Percentiles rank a stretch among this genome's conserved stretches.
phyloP scores from a whole-genome alignment of 2,329 filamentous ascomycete species.

The Neonectria coccinea region DNA sequence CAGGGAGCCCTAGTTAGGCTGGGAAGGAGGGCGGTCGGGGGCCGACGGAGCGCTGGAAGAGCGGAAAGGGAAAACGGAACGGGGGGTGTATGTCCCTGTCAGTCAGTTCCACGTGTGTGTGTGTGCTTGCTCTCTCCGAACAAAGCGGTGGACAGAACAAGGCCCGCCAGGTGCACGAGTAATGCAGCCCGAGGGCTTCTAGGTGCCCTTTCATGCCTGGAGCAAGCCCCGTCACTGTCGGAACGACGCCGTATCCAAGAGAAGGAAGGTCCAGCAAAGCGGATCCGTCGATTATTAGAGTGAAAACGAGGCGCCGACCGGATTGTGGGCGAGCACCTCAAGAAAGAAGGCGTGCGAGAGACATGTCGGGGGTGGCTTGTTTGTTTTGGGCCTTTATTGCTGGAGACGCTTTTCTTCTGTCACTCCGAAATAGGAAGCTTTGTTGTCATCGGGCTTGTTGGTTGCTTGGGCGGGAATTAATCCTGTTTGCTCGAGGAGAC shows the following conservation, averaged over 20 bases:
- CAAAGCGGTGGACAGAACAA: slow-evolving; percentile 19
- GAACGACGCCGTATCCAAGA: slow-evolving; percentile 7
- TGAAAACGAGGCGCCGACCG: background rate
- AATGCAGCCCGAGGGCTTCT: slow-evolving; percentile 18
- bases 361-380: background rate
- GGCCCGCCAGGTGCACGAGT: slow-evolving; percentile 14
- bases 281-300: slow-evolving; percentile 14
- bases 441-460: slow-evolving; percentile 4
- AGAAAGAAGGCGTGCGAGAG: background rate
- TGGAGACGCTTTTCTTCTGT: background rate
- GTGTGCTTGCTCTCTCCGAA: slow-evolving; percentile 6
- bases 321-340: background rate
- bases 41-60: slow-evolving; percentile 1
- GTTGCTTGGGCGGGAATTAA: background rate
- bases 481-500: background rate
- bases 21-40: background rate
- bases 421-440: background rate
- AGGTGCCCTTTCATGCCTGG: background rate
- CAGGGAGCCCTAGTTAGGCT: background rate
- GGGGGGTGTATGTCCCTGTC: slow-evolving; percentile 12
- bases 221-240: slow-evolving; percentile 16
- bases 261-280: background rate
- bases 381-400: background rate
- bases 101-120: slow-evolving; percentile 7
- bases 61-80: slow-evolving; percentile 7